Base-by-base conservation (phyloP, 305 asterid species). In the Plantago coronopus region DNA sequence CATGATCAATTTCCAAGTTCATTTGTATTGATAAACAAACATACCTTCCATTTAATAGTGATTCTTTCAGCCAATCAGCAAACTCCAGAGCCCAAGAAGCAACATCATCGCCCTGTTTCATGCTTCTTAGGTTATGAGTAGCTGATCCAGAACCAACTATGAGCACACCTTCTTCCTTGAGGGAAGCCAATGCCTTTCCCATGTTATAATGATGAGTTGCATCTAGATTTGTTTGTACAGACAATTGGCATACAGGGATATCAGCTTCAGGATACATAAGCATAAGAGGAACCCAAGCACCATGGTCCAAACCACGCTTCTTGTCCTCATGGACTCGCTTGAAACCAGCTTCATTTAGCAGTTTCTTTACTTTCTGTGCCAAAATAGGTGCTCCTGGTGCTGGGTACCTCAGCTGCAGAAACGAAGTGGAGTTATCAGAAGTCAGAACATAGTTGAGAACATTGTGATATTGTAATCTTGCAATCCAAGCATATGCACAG, bases 241-340 rank as follows among this genome's bases (percentile, higher is more conserved):
- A 88, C 48, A 88, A 87, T 60, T 88, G 96, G 62, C 95, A 86
- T n/a, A 88, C 96, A 0, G 95, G 96, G 44, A 88, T 83, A 57
- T 88, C 86, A 25, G 95, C 95, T 38, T 83, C 84, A 0, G 96
- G 96, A 73, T 82, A 88, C 95, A 88, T 88, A 14, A 88, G 90
- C 87, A 83, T 82, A 1, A 88, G 94, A 0, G 96, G 96, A 18
- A 86, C 88, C 96, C 96, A 83, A 15, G 96, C 96, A 37, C 96
- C 96, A 37, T 88, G 96, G 73, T 88, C 96, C 76, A 88, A 66
- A 34, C 96, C 96, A 25, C 94, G 94, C 50, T 77, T 51, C 59
- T 77, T 73, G 70, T 86, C 94, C 75, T 78, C 78, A 2, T 68
- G 37, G 31, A 88, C 96, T 25, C 56, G 61, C 48, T 70, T 34